A percentile compares a stretch with the other conserved stretches of the same genome.
Conservation (phyloP, 306 rosid genomes). For the Sesbania bispinosa region DNA sequence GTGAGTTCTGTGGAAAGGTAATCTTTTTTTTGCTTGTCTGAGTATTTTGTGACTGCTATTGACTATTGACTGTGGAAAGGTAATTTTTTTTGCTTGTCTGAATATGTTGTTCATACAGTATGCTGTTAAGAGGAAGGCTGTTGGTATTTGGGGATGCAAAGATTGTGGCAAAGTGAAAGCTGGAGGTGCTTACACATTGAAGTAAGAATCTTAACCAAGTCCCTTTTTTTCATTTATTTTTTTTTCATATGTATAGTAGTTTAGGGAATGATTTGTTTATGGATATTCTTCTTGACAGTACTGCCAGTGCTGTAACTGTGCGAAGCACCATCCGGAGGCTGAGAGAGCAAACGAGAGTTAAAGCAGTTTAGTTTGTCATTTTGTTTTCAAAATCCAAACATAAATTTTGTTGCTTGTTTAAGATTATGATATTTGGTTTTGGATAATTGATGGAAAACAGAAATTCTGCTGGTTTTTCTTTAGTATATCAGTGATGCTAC, state of each 20-base stretch:
- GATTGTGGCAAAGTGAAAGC: conserved; percentile 87
- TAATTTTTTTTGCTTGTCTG: too few relatives aligned
- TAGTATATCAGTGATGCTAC: not conserved
- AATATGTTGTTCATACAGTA: conserved; percentile 37
- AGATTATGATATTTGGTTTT: not conserved
- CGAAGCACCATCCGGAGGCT: conserved; percentile 77
- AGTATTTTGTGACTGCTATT: not conserved
- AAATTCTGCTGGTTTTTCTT: not conserved
- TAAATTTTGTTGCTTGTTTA: not conserved
- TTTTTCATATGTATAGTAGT: not conserved
- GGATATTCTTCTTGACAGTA: conserved; percentile 38
- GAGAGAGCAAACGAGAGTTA: conserved; percentile 78
- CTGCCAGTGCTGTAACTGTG: conserved; percentile 72
- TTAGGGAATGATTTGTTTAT: not conserved
- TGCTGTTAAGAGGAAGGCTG: conserved; percentile 79
- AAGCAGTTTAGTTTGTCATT: not conserved
- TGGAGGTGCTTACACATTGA: conserved; percentile 82
- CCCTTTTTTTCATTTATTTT: not conserved
- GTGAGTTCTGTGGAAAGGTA: conserved; percentile 90
- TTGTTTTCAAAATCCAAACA: not conserved
- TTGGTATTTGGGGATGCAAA: conserved; percentile 87
- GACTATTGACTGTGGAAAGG: not conserved
- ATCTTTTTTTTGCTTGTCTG: not conserved
- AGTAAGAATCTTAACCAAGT: conserved; percentile 31
- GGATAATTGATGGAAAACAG: not conserved